Conservation (phyloP, 169 alveolate genomes). For the Theileria orientalis region DNA sequence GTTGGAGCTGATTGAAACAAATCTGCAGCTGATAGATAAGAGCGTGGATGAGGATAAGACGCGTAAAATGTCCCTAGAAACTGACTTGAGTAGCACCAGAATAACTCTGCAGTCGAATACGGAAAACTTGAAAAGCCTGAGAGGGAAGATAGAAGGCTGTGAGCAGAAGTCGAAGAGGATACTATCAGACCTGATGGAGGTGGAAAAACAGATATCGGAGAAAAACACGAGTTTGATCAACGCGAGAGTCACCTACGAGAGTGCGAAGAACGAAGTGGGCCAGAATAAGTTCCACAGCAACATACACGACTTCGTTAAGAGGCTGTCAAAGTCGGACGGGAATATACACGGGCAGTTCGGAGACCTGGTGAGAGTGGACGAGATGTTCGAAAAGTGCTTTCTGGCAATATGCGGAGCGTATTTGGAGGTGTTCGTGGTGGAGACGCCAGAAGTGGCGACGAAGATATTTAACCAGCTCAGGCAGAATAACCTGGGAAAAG, state of each 20-base stretch:
- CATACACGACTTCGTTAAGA: constrained; percentile 50
- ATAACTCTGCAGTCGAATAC: constrained; percentile 50
- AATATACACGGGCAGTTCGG: constrained; percentile 91
- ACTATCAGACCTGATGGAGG: constrained; percentile 5
- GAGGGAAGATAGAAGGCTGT: constrained; percentile 17
- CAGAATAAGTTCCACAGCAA: constrained; percentile 37
- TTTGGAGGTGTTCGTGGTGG: constrained; percentile 88
- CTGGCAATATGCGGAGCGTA: constrained; percentile 82
- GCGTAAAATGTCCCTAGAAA: constrained; percentile 6
- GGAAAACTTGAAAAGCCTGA: constrained; percentile 22
- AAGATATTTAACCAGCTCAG: constrained; percentile 84
- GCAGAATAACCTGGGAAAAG: constrained; percentile 84
- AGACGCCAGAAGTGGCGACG: constrained; percentile 87
- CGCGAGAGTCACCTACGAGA: constrained; percentile 61
- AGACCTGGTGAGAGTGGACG: constrained; percentile 88
- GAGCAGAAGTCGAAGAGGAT: constrained; percentile 10
- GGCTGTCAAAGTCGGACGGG: constrained; percentile 50
- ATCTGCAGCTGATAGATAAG: constrained; percentile 57
- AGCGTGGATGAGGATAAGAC: constrained; percentile 25
- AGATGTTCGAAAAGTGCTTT: constrained; percentile 86
- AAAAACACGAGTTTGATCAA: constrained; percentile 17
- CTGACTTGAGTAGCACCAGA: constrained; percentile 14
- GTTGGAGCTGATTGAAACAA: constrained; percentile 49
- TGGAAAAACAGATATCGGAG: constrained; percentile 30
- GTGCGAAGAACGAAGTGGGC: constrained; percentile 46